Conservation (phyloP, 345 rosid genomes). For the Kandelia obovata region DNA sequence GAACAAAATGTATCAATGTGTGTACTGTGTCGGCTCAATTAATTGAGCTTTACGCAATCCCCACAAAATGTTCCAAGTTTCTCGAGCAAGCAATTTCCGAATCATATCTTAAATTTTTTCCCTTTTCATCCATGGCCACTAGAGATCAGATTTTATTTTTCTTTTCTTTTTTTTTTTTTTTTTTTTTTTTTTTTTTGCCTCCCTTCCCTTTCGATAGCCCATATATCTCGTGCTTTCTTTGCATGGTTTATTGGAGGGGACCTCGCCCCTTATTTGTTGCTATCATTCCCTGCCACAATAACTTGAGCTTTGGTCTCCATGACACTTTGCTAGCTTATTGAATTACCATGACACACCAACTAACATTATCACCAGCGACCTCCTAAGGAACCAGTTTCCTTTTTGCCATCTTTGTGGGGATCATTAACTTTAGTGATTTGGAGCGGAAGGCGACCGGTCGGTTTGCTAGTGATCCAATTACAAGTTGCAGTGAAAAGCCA, state of each 20-base stretch:
- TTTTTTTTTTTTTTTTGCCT: neutral
- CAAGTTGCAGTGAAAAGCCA: no score
- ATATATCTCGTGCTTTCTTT: constrained; percentile 6
- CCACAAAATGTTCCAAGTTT: constrained; percentile 38
- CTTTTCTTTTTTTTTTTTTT: neutral
- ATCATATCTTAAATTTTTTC: constrained; percentile 27
- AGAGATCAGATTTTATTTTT: neutral
- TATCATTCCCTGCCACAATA: neutral
- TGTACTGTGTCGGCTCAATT: constrained; percentile 7
- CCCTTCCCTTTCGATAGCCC: constrained; percentile 12
- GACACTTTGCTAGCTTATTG: no score
- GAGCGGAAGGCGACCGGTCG: no score
- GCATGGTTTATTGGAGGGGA: constrained; percentile 4
- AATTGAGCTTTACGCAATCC: constrained; percentile 46
- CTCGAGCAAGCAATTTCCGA: constrained; percentile 39
- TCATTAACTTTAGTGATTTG: neutral
- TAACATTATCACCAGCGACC: constrained; percentile 19
- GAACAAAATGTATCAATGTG: neutral
- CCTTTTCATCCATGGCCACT: constrained; percentile 19
- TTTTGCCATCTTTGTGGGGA: neutral
- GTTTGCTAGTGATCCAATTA: no score
- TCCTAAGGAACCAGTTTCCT: neutral
- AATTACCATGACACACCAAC: constrained; percentile 20
- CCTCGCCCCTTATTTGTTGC: neutral
- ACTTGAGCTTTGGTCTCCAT: no score